Evolutionary conservation across 2,329 filamentous ascomycete species (phyloP).

Genomic region (Xylariaceae sp.): DNA sequence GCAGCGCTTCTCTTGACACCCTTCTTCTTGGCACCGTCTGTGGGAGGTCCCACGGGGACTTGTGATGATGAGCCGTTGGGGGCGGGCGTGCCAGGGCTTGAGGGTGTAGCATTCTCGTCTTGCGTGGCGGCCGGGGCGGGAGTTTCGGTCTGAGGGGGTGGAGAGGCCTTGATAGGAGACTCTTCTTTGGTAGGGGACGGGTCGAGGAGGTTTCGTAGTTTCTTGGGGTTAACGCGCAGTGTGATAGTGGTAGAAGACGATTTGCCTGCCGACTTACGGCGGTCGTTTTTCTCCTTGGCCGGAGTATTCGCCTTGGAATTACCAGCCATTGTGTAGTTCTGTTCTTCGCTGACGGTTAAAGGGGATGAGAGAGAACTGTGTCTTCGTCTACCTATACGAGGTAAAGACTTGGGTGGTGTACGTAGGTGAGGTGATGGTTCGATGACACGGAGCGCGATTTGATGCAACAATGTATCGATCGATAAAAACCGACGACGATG

Average conservation of each 20-base stretch:
- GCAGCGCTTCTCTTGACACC: slow-evolving; percentile 66
- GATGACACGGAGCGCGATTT: slow-evolving; percentile 12
- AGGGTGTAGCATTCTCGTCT: slow-evolving; percentile 56
- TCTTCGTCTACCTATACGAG: too few species aligned
- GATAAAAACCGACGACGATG: too few species aligned
- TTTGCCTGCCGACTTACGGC: slow-evolving; percentile 39
- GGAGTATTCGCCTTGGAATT: slow-evolving; percentile 33
- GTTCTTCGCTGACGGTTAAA: slow-evolving; percentile 15
- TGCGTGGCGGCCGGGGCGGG: slow-evolving; percentile 39
- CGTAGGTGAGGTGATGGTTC: slow-evolving; percentile 7
- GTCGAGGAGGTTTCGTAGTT: slow-evolving; percentile 48
- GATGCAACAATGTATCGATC: slow-evolving; percentile 6
- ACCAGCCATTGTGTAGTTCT: slow-evolving; percentile 32
- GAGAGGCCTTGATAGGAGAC: slow-evolving; percentile 45
- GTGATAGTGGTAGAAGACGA: slow-evolving; percentile 44
- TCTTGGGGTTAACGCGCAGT: slow-evolving; percentile 48
- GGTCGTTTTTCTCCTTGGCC: slow-evolving; percentile 43
- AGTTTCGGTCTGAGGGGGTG: slow-evolving; percentile 35
- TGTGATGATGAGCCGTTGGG: slow-evolving; percentile 53
- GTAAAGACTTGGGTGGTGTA: too few species aligned
- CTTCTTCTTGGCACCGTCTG: slow-evolving; percentile 68
- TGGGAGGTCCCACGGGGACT: slow-evolving; percentile 56
- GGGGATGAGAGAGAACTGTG: slow-evolving; percentile 12
- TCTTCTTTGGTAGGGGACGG: slow-evolving; percentile 41
- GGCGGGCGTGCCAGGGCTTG: slow-evolving; percentile 56